phyloP scores from a whole-genome alignment of 768 basidiomycete genomes.

The Pleurotus tuoliensis region DNA sequence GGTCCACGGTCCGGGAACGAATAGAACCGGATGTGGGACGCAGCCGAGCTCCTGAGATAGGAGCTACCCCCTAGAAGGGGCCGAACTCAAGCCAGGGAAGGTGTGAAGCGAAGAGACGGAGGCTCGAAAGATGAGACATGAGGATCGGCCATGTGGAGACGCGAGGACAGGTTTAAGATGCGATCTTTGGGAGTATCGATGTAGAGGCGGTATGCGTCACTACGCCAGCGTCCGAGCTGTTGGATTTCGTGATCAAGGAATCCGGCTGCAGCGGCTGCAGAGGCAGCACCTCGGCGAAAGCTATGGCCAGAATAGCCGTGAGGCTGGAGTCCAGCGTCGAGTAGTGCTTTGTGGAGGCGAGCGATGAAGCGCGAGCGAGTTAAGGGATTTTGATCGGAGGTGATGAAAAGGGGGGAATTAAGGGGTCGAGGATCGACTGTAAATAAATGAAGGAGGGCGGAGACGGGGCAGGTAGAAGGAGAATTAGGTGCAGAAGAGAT shows the following conservation, averaged over 20 bases:
- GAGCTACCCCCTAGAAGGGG: not conserved
- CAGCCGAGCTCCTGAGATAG: too few species aligned
- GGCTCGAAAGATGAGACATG: not conserved
- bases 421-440: not conserved
- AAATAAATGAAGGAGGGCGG: not conserved
- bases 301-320: constrained; percentile 22
- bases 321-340: not conserved
- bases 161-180: constrained; percentile 13
- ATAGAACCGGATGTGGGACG: too few species aligned
- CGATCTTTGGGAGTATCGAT: constrained; percentile 22
- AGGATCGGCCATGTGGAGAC: not conserved
- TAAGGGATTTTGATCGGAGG: not conserved
- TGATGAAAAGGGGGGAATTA: not conserved
- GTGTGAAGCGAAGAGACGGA: not conserved
- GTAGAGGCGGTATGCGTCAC: constrained; percentile 35
- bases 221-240: constrained; percentile 31
- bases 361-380: not conserved
- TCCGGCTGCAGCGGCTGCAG: constrained; percentile 25
- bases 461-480: not conserved
- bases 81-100: not conserved
- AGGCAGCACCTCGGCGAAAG: constrained; percentile 23
- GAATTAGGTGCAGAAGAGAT: not conserved
- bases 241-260: constrained; percentile 32
- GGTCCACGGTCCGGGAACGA: too few species aligned
- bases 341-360: not conserved